Evolutionary conservation across 129 eudicot species (phyloP).

Genomic region (Saussurea involucrata): DNA sequence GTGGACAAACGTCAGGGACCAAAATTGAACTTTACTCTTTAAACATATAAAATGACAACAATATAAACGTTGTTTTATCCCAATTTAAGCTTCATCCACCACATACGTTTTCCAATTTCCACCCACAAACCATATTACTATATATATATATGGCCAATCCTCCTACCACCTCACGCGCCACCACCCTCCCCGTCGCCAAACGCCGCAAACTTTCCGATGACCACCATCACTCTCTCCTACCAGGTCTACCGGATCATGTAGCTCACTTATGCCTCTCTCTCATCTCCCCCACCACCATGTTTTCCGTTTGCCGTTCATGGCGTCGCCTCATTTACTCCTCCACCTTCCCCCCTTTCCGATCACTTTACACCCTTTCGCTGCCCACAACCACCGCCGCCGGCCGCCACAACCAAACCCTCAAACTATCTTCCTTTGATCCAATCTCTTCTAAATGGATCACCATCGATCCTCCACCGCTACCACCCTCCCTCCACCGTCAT

Average conservation of each 20-base stretch:
- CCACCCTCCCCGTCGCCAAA: conserved; percentile 6
- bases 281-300: conserved; percentile 45
- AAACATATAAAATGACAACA: background rate
- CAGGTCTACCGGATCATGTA: conserved; percentile 66
- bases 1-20: no score
- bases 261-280: conserved; percentile 58
- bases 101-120: conserved; percentile 32
- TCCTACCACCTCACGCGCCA: conserved; percentile 26
- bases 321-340: conserved; percentile 62
- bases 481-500: conserved; percentile 41
- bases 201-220: conserved; percentile 25
- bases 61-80: background rate
- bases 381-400: conserved; percentile 16
- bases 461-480: conserved; percentile 35
- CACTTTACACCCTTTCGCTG: conserved; percentile 45
- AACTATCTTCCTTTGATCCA: conserved; percentile 51
- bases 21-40: no score
- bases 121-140: background rate
- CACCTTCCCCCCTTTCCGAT: conserved; percentile 46
- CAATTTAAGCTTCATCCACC: conserved; percentile 24
- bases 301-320: conserved; percentile 64
- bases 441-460: conserved; percentile 50
- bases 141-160: conserved; percentile 17
- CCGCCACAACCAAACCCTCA: conserved; percentile 3
- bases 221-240: conserved; percentile 40